Evolutionary conservation across 768 basidiomycete genomes (phyloP), one percentile per base, ranked within the genome.

Genomic region (Panaeolus papilionaceus): DNA sequence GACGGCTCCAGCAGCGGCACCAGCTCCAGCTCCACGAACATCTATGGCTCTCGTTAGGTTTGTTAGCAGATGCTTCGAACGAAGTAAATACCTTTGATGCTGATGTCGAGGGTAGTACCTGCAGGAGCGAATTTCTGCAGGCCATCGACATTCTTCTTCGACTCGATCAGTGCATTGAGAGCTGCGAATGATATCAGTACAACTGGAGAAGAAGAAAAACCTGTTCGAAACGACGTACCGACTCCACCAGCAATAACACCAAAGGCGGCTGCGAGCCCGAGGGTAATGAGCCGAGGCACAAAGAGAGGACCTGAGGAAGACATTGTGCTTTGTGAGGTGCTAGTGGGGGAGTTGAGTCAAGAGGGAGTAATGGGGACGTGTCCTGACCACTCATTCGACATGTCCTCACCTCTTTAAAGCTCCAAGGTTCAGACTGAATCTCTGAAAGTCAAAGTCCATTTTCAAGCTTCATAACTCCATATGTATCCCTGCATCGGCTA

Each of bases 81-180:
- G 14, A 3, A 38, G 12, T 26, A 61, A 70, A 64, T 42, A 82
- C 83, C 80, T 64, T 72, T 66, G n/a, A 78, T 80, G 73, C 84
- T 70, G 68, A 87, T 78, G 49, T 71, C 68, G 39, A 86, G 70
- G 11, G 72, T 67, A 10, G 79, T 76, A 26, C 79, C 79, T 6
- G 76, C 23, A 3, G 81, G 77, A 3, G 79, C 80, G 39, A 71
- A 63, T 42, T 73, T 75, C 64, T 66, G 75, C 58, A 86, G 68
- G 10, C 61, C 39, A 38, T 71, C 72, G 69, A 83, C 80, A 66
- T 78, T 67, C 58, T 80, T 73, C 69, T 84, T 80, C 12, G 84
- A 81, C 69, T 81, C 80, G 67, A 83, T 77, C 62, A 82, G 67
- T 3, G 82, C 81, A 68, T 81, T 83, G 38, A 84, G 77, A 49